Base-by-base conservation (phyloP, 2,329 filamentous ascomycete genomes). In the Fusarium torreyae region DNA sequence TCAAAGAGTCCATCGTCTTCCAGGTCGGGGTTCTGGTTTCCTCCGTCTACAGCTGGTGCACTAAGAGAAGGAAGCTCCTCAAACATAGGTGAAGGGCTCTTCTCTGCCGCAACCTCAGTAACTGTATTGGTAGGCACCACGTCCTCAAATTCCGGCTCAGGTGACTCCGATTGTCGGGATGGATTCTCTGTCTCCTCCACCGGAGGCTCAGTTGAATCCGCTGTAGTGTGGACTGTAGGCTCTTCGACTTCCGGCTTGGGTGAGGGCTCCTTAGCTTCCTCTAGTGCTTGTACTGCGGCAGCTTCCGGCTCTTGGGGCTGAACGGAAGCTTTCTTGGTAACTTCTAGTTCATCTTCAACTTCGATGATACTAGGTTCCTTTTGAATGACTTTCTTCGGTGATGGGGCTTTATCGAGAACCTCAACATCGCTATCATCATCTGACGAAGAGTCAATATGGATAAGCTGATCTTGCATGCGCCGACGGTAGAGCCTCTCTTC, bases 361-460 rank as follows among this genome's bases (percentile, higher is more conserved):
- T 61, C 61, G 24, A 59, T 48, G 11, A 53, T n/a, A 8, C 39
- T 46, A 5, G 49, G 15, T 14, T 54, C 26, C 17, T 43, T 34
- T 6, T 60, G 44, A 22, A 42, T 9, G 15, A 38, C 18, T 39
- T 70, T 73, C 52, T 78, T 77, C 15, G 74, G 76, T 3, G 69
- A 75, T 2, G 81, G 81, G 4, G 81, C 80, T 2, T 79, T 81
- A 39, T 90, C 87, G 11, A 91, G 69, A 33, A 91, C 81, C 72
- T 90, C 84, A 24, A 91, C 71, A 70, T 89, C 88, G 60, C 82
- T 86, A 17, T 85, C 86, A 36, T 83, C 84, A 22, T 85, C 86
- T 44, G 89, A 87, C 3, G 87, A 88, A 5, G 89, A 91, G 31
- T 87, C 86, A 38, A 93, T 87, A 63, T 89, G 84, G 52, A 93